Evolutionary conservation across 768 basidiomycete genomes (phyloP).

Genomic region (Tricholoma furcatifolium): DNA sequence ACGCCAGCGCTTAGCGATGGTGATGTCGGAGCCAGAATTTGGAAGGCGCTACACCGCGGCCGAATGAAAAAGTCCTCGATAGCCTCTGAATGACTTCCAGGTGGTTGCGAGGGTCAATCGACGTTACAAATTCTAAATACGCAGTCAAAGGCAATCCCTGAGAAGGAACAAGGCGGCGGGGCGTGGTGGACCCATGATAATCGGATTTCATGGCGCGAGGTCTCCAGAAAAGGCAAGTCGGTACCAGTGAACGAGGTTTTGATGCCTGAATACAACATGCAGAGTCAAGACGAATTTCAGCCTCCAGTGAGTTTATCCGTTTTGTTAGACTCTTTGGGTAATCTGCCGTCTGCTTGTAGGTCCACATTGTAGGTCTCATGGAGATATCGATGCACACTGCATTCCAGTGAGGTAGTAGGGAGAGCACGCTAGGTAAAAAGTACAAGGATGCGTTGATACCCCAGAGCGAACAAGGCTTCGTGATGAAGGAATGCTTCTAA

Average conservation of each 20-base stretch:
- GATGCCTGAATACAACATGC: neutral
- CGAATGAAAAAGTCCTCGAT: too few species aligned
- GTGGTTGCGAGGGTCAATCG: too few species aligned
- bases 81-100: too few species aligned
- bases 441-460: conserved; percentile 3
- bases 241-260: conserved; percentile 8
- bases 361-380: conserved; percentile 13
- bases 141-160: conserved; percentile 22
- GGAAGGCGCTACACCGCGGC: too few species aligned
- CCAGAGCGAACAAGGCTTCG: conserved; percentile 25
- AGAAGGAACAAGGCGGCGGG: conserved; percentile 28
- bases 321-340: neutral
- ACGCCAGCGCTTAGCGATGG: too few species aligned
- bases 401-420: neutral
- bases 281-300: neutral
- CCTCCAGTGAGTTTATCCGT: neutral
- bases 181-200: conserved; percentile 9
- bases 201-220: conserved; percentile 1
- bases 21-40: too few species aligned
- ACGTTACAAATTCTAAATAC: neutral
- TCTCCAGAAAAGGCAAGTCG: conserved; percentile 10
- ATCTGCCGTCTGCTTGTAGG: conserved; percentile 12
- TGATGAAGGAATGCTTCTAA: conserved; percentile 22
- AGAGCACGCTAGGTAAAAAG: neutral
- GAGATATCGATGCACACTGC: neutral